Percentiles rank a stretch among this genome's conserved stretches.
phyloP scores from a whole-genome alignment of 176 grass and related monocot species.

The Aegilops tauschii region DNA sequence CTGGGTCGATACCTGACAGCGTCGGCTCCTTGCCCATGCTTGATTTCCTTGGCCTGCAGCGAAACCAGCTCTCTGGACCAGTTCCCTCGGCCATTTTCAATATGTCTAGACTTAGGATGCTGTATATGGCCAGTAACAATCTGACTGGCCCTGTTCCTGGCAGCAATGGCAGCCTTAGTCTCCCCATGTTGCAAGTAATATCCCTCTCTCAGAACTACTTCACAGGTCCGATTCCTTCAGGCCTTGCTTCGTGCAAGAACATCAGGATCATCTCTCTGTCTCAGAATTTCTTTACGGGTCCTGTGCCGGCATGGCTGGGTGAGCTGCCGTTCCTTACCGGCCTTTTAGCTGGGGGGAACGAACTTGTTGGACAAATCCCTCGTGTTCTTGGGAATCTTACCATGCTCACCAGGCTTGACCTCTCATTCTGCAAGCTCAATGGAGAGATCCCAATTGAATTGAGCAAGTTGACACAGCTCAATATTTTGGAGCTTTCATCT shows the following conservation, averaged over 20 bases:
- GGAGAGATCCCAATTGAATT: background rate
- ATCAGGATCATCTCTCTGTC: background rate
- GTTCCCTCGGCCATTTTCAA: no score
- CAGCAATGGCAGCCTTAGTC: no score
- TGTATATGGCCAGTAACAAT: no score
- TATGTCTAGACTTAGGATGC: no score
- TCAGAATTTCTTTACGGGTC: background rate
- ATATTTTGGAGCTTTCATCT: background rate
- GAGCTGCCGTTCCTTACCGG: background rate
- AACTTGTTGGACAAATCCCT: background rate
- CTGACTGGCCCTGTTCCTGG: no score
- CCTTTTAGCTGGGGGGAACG: background rate
- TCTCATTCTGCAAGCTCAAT: background rate
- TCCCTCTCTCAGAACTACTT: no score
- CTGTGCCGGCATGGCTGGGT: background rate
- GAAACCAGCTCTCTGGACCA: no score
- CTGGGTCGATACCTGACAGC: no score
- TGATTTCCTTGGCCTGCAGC: no score
- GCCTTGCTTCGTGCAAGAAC: background rate
- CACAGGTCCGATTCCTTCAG: no score
- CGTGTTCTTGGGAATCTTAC: background rate
- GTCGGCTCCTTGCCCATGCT: no score
- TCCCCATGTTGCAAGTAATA: no score
- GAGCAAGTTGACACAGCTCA: background rate
- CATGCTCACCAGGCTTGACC: background rate